A percentile compares a stretch with the other conserved stretches of the same genome.
Conservation (phyloP, 2,329 filamentous ascomycete species). For the Hypoxylon sp. region DNA sequence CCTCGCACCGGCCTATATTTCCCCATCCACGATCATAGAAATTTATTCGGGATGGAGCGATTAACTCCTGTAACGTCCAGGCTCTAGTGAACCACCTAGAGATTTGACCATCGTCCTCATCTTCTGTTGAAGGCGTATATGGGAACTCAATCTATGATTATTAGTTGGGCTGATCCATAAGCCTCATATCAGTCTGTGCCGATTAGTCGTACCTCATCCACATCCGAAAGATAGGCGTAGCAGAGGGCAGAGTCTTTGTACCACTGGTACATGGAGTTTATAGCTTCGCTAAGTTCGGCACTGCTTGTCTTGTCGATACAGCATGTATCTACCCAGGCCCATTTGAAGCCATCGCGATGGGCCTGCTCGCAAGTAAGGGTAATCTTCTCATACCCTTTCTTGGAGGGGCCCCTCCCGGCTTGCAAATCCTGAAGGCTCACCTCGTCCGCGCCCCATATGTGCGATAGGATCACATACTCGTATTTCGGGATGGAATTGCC, state of each 20-base stretch:
- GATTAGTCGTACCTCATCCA: slow-evolving; percentile 20
- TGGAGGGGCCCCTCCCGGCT: slow-evolving; percentile 17
- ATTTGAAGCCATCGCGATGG: slow-evolving; percentile 9
- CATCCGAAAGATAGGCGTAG: slow-evolving; percentile 34
- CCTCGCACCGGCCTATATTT: slow-evolving; percentile 7
- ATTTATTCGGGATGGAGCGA: slow-evolving; percentile 13
- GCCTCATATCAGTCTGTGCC: not conserved
- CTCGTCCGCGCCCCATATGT: slow-evolving; percentile 34
- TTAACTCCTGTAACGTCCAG: slow-evolving; percentile 37
- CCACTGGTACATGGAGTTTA: slow-evolving; percentile 42
- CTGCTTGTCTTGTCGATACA: slow-evolving; percentile 43
- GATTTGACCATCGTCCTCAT: not conserved
- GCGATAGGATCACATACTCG: slow-evolving; percentile 38
- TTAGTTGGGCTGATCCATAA: not conserved
- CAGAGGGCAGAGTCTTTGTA: slow-evolving; percentile 25
- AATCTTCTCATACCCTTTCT: slow-evolving; percentile 37
- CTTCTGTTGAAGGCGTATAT: not conserved
- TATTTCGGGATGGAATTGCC: slow-evolving; percentile 16
- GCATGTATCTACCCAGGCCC: slow-evolving; percentile 41
- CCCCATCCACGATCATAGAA: slow-evolving; percentile 32
- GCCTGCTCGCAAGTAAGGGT: slow-evolving; percentile 32
- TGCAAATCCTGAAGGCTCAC: slow-evolving; percentile 40
- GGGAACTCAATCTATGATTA: slow-evolving; percentile 22
- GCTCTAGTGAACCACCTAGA: slow-evolving; percentile 34
- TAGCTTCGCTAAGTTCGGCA: slow-evolving; percentile 39